Evolutionary conservation across 345 rosid genomes (phyloP).

Genomic region (Lepidium sativum): DNA sequence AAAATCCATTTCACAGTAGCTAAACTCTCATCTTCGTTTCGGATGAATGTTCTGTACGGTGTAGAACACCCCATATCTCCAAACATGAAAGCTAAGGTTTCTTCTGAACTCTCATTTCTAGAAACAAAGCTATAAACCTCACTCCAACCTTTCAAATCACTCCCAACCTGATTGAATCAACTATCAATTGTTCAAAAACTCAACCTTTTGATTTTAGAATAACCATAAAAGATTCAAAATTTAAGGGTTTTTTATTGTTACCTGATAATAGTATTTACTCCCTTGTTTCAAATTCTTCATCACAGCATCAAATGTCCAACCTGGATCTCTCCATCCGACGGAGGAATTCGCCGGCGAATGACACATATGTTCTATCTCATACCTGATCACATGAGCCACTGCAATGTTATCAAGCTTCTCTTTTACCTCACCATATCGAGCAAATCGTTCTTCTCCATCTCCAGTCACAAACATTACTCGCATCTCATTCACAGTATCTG

Average conservation of each 20-base stretch:
- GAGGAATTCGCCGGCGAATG: slow-evolving; percentile 70
- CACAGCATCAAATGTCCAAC: slow-evolving; percentile 65
- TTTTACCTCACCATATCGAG: no score
- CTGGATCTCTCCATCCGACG: slow-evolving; percentile 90
- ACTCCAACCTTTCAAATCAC: slow-evolving; percentile 81
- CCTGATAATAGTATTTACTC: slow-evolving; percentile 69
- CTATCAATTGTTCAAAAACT: no score
- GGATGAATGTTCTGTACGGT: slow-evolving; percentile 58
- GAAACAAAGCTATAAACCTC: slow-evolving; percentile 54
- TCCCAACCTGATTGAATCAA: no score
- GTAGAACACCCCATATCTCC: slow-evolving; percentile 92
- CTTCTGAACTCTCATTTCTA: slow-evolving; percentile 40
- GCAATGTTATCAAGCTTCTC: no score
- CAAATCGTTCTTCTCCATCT: slow-evolving; percentile 54
- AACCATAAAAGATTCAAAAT: no score
- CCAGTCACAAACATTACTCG: slow-evolving; percentile 69
- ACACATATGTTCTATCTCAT: slow-evolving; percentile 79
- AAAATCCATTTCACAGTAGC: slow-evolving; percentile 81
- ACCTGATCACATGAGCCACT: slow-evolving; percentile 60
- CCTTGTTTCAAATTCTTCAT: slow-evolving; percentile 58
- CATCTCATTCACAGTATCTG: slow-evolving; percentile 55
- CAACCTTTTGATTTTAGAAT: no score
- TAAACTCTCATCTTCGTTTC: slow-evolving; percentile 80
- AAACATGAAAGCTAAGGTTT: slow-evolving; percentile 69
- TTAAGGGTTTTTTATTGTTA: no score